Evolutionary conservation across 2,329 filamentous ascomycete species (phyloP), one percentile per base, ranked within the genome.

Genomic region (Pseudogymnoascus sp.): DNA sequence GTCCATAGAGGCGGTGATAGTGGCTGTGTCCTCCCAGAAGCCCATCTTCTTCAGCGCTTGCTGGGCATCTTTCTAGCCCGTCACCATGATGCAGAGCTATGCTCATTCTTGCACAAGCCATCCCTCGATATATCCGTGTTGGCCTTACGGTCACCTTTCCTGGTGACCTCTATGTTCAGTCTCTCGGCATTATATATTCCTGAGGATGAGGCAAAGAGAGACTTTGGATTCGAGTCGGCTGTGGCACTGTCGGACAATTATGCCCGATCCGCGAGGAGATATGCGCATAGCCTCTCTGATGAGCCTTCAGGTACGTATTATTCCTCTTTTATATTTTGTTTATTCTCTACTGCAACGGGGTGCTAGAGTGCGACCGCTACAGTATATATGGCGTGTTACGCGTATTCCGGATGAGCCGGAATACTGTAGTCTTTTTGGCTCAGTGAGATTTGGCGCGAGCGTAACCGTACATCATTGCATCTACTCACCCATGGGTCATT

Each of bases 71-170:
- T 64, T 33, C 37, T 64, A 21, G 37, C 33, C 31, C 61, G 63
- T 19, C 63, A 64, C n/a, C 63, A 64, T 6, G 59, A 61, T 44
- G 59, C 11, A 9, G 59, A 61, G 35, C 59, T 61, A n/a, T 61
- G 59, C 17, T 64, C 63, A 2, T 64, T 64, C 35, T 60, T 64
- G 10, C 63, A 64, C 15, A 64, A 63, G 7, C 63, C 63, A 4
- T 63, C 61, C 15, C 26, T 64, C 17, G 63, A 64, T 62, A 60
- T 64, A 13, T 38, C 61, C 5, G 17, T 29, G 44, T 35, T 64
- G 19, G 29, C 31, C 31, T 21, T 19, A 11, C 61, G 35, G 11
- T 63, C 63, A 15, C 50, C 61, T 1, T 37, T 63, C 19, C 29
- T 64, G 11, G 61, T 64, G 7, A 37, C 26, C 17, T 63, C 61